Evolutionary conservation across 2,329 filamentous ascomycete genomes (phyloP).

Genomic region (Fonsecaea monophora): DNA sequence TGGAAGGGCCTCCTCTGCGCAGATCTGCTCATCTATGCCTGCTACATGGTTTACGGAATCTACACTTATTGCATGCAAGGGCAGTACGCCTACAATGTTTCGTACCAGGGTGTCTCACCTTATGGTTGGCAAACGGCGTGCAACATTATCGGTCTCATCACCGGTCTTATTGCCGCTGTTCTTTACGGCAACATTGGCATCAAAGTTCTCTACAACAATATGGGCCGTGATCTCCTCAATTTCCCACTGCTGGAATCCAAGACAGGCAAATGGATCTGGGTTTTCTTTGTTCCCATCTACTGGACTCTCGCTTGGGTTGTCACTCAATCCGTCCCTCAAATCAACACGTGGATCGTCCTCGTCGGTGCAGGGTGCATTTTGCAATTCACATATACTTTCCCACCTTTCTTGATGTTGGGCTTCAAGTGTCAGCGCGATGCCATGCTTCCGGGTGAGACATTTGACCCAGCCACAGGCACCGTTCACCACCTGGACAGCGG

Average conservation of each 20-base stretch:
- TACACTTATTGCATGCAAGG: constrained; percentile 58
- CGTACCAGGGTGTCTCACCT: constrained; percentile 51
- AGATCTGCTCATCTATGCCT: constrained; percentile 56
- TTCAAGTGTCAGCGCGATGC: constrained; percentile 43
- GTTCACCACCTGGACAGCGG: constrained; percentile 29
- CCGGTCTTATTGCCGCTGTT: constrained; percentile 48
- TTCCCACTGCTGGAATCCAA: constrained; percentile 29
- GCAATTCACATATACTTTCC: constrained; percentile 58
- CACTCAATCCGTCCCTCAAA: constrained; percentile 54
- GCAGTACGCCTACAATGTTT: constrained; percentile 53
- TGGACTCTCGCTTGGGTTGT: constrained; percentile 55
- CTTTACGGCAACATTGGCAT: constrained; percentile 54
- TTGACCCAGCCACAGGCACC: constrained; percentile 39
- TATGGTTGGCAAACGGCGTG: constrained; percentile 51
- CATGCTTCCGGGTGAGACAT: constrained; percentile 39
- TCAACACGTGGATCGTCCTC: constrained; percentile 48
- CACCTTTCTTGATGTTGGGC: constrained; percentile 44
- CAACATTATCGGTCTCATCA: constrained; percentile 51
- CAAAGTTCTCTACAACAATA: constrained; percentile 40
- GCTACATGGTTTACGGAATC: constrained; percentile 58
- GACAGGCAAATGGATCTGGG: constrained; percentile 34
- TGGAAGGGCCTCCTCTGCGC: constrained; percentile 56
- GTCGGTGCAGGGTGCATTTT: constrained; percentile 55
- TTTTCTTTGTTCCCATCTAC: constrained; percentile 49
- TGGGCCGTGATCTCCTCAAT: constrained; percentile 33